Conservation (phyloP, 148 eudicot species). For the Rhododendron ferrugineum region DNA sequence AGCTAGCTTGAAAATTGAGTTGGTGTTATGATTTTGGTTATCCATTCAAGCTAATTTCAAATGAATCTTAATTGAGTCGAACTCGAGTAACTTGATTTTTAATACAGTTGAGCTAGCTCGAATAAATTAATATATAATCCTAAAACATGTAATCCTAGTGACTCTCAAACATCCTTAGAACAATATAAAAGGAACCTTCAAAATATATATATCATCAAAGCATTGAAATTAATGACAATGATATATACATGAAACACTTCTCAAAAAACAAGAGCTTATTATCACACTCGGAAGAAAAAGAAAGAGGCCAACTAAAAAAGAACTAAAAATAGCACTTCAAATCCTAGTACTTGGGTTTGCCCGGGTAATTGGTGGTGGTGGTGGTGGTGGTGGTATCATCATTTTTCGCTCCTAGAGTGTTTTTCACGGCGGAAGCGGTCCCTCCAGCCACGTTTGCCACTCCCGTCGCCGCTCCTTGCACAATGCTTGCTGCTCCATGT, state of each 20-base stretch:
- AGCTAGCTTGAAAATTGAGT: neutral
- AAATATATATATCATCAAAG: neutral
- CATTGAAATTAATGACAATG: neutral
- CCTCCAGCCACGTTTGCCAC: slow-evolving; percentile 43
- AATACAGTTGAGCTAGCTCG: too few species aligned
- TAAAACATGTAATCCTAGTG: too few species aligned
- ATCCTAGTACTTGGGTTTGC: slow-evolving; percentile 1
- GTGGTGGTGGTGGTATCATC: neutral
- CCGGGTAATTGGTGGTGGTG: neutral
- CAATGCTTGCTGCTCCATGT: slow-evolving; percentile 30
- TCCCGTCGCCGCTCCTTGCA: slow-evolving; percentile 48
- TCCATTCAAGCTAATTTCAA: neutral
- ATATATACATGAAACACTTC: neutral
- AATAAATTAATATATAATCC: too few species aligned
- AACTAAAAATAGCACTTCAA: neutral
- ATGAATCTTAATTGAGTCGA: neutral
- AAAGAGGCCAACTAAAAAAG: neutral
- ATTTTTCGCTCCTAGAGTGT: slow-evolving; percentile 26
- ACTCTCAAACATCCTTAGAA: too few species aligned
- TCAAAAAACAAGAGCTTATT: neutral
- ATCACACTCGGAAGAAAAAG: neutral
- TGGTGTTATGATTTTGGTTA: too few species aligned
- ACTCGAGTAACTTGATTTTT: too few species aligned
- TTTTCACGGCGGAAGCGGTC: slow-evolving; percentile 60
- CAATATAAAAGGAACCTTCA: neutral